These are phyloP conservation scores for Clarireedia paspali DNA, from an alignment of 2,329 filamentous ascomycete species.

Conservation along the genomic window DNA sequence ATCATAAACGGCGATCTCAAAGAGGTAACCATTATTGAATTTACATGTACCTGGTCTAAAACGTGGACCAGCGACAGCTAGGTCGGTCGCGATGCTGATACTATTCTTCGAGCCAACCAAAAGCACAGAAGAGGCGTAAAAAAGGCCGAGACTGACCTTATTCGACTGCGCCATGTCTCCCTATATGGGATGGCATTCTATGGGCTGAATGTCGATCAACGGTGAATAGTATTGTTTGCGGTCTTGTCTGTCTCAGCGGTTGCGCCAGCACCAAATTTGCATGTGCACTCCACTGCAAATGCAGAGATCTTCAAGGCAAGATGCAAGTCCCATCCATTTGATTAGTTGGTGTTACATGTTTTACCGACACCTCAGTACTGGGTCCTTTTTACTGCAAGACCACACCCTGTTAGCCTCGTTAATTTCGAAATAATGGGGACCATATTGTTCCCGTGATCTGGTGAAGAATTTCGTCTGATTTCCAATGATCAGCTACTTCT, in stretches of 20 bases:
- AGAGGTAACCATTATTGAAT: neutral
- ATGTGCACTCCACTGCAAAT: neutral
- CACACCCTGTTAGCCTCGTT: neutral
- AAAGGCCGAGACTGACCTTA: neutral
- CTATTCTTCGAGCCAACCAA: neutral
- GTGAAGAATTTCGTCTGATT: neutral
- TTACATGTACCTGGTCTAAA: neutral
- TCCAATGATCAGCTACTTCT: too few relatives aligned
- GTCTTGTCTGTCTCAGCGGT: too few relatives aligned
- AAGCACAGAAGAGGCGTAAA: neutral
- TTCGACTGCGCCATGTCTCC: too few relatives aligned
- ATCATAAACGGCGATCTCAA: neutral
- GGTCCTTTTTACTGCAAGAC: neutral
- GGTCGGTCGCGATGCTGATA: neutral
- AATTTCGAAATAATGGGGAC: constrained; percentile 1
- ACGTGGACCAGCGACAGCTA: neutral
- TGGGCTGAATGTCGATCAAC: too few relatives aligned
- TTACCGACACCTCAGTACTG: constrained; percentile 9
- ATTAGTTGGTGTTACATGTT: neutral
- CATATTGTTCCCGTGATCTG: constrained; percentile 6
- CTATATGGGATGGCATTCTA: too few relatives aligned
- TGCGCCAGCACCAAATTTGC: too few relatives aligned
- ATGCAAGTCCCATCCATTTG: neutral
- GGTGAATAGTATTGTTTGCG: too few relatives aligned
- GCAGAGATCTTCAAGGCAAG: constrained; percentile 8